phyloP scores from a whole-genome alignment of 139 green algal species.

The Chlamydomonas sp. region DNA sequence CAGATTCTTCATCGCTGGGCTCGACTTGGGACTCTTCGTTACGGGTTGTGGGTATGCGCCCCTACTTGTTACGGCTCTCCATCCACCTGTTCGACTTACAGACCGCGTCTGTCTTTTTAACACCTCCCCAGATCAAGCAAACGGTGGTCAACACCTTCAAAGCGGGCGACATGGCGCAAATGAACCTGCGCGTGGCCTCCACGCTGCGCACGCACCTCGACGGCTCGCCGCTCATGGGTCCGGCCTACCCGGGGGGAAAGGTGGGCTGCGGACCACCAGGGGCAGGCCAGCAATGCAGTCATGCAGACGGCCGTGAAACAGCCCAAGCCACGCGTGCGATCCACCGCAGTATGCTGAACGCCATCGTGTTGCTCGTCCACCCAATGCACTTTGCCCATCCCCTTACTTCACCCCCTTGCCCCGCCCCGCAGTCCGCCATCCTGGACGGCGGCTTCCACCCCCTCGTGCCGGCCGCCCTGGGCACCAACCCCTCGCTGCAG shows the following conservation, averaged over 20 bases:
- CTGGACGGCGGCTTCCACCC: neutral
- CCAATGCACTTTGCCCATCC: neutral
- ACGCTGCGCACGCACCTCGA: neutral
- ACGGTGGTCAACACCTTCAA: slow-evolving; percentile 28
- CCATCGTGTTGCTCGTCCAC: neutral
- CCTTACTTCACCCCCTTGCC: neutral
- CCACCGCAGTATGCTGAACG: neutral
- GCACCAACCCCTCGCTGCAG: slow-evolving; percentile 1
- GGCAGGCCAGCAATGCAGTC: too few relatives aligned
- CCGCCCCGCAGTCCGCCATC: neutral
- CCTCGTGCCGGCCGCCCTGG: slow-evolving; percentile 18
- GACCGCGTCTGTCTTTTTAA: neutral
- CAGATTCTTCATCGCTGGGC: too few relatives aligned
- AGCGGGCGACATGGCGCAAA: neutral
- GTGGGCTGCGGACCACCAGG: too few relatives aligned
- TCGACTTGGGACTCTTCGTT: too few relatives aligned
- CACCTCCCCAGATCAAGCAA: neutral
- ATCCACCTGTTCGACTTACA: neutral
- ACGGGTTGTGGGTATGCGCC: too few relatives aligned
- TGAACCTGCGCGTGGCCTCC: neutral
- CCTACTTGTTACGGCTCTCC: too few relatives aligned
- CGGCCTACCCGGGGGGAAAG: too few relatives aligned
- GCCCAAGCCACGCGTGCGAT: neutral
- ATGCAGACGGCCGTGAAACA: too few relatives aligned
- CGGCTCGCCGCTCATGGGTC: neutral